Evolutionary conservation across 257 asterid species (phyloP).

Genomic region (Gentiana straminea): DNA sequence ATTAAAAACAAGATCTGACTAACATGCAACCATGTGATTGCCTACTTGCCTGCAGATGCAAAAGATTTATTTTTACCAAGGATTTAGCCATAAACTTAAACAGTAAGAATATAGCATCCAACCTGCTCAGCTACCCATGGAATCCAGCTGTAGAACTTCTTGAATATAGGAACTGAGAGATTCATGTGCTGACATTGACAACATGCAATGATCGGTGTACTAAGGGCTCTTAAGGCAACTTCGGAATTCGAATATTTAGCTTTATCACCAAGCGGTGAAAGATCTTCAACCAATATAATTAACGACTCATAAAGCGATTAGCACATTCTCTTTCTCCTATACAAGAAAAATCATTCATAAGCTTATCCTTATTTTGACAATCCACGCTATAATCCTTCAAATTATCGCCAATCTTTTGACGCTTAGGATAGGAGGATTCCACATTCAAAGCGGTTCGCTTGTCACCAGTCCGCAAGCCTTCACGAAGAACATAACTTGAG

Average conservation of each 20-base stretch:
- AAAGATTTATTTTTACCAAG: conserved; percentile 12
- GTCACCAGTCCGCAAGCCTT: too few relatives aligned
- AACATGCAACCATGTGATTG: conserved; percentile 25
- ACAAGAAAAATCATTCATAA: too few relatives aligned
- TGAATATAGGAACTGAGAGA: conserved; percentile 41
- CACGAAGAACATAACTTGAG: too few relatives aligned
- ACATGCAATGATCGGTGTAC: too few relatives aligned
- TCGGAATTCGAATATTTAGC: too few relatives aligned
- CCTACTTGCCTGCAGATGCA: conserved; percentile 47
- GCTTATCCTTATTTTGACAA: conserved; percentile 24
- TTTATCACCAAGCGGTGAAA: too few relatives aligned
- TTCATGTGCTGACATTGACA: too few relatives aligned
- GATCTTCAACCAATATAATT: too few relatives aligned
- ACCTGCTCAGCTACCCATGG: conserved; percentile 85
- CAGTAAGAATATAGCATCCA: conserved; percentile 6
- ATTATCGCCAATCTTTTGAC: conserved; percentile 40
- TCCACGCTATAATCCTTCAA: conserved; percentile 17
- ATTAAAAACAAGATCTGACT: too few relatives aligned
- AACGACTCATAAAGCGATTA: too few relatives aligned
- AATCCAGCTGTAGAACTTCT: conserved; percentile 59
- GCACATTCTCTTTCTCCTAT: too few relatives aligned
- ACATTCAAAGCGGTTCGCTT: conserved; percentile 47
- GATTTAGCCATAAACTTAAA: neutral
- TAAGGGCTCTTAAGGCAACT: too few relatives aligned
- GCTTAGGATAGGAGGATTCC: conserved; percentile 39